Conservation (phyloP, 352 stramenopile genomes). For the Blastocystis sp. region DNA sequence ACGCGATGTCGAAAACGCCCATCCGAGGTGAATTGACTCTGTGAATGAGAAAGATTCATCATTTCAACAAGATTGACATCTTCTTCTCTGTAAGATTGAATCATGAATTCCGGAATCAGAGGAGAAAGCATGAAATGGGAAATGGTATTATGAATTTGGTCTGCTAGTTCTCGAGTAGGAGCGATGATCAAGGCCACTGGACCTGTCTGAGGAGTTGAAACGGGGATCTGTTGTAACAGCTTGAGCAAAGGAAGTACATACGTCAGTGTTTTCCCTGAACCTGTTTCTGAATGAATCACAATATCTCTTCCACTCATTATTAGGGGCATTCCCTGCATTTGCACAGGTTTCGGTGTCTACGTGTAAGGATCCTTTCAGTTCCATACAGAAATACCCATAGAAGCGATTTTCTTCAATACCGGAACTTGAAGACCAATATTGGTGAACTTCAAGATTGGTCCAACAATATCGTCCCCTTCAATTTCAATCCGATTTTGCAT, state of each 20-base stretch:
- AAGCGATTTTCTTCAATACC: background rate
- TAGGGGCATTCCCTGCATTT: conserved; percentile 44
- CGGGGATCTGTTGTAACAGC: background rate
- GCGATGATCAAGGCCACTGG: conserved; percentile 23
- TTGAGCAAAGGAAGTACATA: conserved; percentile 28
- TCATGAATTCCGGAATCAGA: background rate
- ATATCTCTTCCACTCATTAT: conserved; percentile 37
- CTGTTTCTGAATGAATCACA: conserved; percentile 39
- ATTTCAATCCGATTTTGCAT: conserved; percentile 36
- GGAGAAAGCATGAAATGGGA: background rate
- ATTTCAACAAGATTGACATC: background rate
- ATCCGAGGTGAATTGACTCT: background rate
- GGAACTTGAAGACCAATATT: background rate
- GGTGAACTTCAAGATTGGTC: conserved; percentile 2
- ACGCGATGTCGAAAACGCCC: background rate
- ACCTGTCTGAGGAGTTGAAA: background rate
- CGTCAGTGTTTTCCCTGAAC: conserved; percentile 37
- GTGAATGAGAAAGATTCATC: background rate
- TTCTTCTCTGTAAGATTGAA: background rate
- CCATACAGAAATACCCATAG: background rate
- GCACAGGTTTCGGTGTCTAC: conserved; percentile 31
- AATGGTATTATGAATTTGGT: background rate
- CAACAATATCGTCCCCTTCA: background rate
- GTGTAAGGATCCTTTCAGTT: background rate
- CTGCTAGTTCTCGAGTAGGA: conserved; percentile 30